Conservation (phyloP, 2,329 filamentous ascomycete genomes). For the Fusarium chuoi region DNA sequence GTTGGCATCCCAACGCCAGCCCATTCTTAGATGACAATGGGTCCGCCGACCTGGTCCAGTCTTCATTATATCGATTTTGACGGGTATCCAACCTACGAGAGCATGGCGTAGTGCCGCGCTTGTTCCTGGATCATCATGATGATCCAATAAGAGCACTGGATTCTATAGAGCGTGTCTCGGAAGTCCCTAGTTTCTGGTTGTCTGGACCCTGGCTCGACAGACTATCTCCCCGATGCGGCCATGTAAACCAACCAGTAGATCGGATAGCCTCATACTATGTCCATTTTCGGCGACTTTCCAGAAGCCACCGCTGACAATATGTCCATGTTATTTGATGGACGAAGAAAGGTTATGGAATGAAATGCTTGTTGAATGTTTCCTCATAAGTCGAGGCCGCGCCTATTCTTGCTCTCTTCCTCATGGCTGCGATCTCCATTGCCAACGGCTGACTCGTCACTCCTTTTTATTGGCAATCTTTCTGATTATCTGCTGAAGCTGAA, state of each 20-base stretch:
- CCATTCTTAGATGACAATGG: neutral
- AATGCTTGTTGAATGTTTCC: neutral
- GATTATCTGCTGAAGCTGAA: neutral
- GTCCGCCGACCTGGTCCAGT: neutral
- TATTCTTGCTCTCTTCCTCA: neutral
- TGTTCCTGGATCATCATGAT: constrained; percentile 10
- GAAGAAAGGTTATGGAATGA: neutral
- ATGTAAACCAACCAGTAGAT: constrained; percentile 2
- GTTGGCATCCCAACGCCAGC: neutral
- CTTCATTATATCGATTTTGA: neutral
- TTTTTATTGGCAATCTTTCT: neutral
- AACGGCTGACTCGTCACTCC: neutral
- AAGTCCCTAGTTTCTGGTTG: neutral
- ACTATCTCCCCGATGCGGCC: constrained; percentile 26
- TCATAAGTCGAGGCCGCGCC: constrained; percentile 8
- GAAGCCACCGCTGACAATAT: neutral
- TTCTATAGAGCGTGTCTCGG: neutral
- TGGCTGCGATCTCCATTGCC: neutral
- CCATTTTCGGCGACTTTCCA: constrained; percentile 27
- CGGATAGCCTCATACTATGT: neutral
- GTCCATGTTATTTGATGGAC: neutral
- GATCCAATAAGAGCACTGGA: constrained; percentile 1
- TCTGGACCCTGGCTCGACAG: neutral
- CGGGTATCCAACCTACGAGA: neutral
- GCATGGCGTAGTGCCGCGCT: neutral